Base-by-base conservation (phyloP, 2,329 filamentous ascomycete species). In the Colletotrichum zoysiae region DNA sequence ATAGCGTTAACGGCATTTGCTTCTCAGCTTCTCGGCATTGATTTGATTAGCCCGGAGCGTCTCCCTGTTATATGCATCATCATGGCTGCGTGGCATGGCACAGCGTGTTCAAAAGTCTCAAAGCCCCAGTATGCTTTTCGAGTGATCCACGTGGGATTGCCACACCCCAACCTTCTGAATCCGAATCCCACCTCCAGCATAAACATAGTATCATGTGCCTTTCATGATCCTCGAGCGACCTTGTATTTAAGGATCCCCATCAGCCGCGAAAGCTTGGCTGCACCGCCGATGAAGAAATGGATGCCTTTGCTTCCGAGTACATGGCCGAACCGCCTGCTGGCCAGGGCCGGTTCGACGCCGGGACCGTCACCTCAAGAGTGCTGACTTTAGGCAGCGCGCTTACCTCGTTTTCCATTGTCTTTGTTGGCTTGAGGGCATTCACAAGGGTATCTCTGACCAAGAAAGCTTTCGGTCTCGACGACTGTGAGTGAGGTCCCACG, bases 271-370 rank as follows among this genome's bases (percentile, higher is more conserved):
- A 40, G 55, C 23, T 23, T 50, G 40, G 55, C 38, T n/a, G 35
- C 23, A 44, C 23, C 23, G 30, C 33, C 46, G 26, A 48, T 48
- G 70, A 65, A 20, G 8, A 48, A 18, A 71, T 71, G 70, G 40
- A 48, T 16, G 64, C 55, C 16, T 48, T 20, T 40, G 46, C 33
- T 9, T 42, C 70, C 59, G 38, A 69, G 55, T 71, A 69, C 26
- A 70, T 71, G 70, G 70, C 59, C 20, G 65, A 69, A 40, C 23
- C 70, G 33, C 70, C 70, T 16, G 59, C 11, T 5, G 65, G 59
- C 7, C 65, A 71, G 6, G 70, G 40, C 3, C 65, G 70, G 23
- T 71, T 71, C 40, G 70, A 71, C 16, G 70, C 65, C 5, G 53
- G 55, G 6, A 63, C 55, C 1, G 60, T 69, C 40, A 71, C 70